phyloP scores from a whole-genome alignment of 176 grass and related monocot genomes.

The Oryza meyeriana region DNA sequence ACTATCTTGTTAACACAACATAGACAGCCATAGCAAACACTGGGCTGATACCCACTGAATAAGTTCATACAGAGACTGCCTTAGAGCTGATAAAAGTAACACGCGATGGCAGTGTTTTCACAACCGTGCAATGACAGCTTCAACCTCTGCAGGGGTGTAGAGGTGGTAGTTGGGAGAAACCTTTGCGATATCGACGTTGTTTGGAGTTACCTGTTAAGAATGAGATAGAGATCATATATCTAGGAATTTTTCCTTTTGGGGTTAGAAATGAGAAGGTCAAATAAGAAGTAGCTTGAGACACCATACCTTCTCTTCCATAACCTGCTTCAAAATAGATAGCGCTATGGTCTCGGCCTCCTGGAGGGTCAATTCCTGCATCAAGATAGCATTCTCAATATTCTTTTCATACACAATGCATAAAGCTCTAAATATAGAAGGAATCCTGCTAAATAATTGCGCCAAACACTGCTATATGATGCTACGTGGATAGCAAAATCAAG shows the following conservation, averaged over 20 bases:
- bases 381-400: not conserved
- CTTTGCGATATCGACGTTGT: slow-evolving; percentile 82
- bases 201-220: slow-evolving; percentile 61
- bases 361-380: slow-evolving; percentile 73
- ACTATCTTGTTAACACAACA: not conserved
- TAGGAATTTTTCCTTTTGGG: not conserved
- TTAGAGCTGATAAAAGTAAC: not conserved
- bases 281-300: not conserved
- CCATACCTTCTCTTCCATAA: slow-evolving; percentile 93
- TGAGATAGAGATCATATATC: not conserved
- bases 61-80: not conserved
- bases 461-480: not conserved
- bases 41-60: not conserved
- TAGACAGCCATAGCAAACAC: slow-evolving; percentile 8
- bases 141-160: slow-evolving; percentile 73
- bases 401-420: not conserved
- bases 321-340: slow-evolving; percentile 92
- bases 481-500: not conserved
- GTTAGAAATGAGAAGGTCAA: not conserved
- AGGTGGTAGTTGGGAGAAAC: slow-evolving; percentile 72
- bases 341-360: slow-evolving; percentile 88
- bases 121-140: slow-evolving; percentile 64
- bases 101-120: slow-evolving; percentile 6
- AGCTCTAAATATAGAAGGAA: not conserved
- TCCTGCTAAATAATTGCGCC: not conserved